Conservation (phyloP, 306 rosid genomes). For the Hippophae tibetana region DNA sequence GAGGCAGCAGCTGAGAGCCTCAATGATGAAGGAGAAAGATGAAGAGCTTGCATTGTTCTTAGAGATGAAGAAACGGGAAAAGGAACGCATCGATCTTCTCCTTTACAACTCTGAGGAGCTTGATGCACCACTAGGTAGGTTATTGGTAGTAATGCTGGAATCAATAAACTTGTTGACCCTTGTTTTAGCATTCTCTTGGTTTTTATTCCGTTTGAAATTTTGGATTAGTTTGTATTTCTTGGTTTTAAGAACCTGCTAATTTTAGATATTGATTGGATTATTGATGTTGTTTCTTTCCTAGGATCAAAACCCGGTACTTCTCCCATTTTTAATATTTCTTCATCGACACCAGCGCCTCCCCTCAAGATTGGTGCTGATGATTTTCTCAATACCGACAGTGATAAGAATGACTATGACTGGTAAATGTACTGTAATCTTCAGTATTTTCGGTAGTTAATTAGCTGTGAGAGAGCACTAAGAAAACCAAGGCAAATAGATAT, state of each 20-base stretch:
- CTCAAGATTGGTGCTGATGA: conserved; percentile 63
- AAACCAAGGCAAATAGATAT: neutral
- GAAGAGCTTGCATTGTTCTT: conserved; percentile 80
- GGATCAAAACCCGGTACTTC: conserved; percentile 49
- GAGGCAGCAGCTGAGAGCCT: conserved; percentile 49
- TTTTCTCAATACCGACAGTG: conserved; percentile 67
- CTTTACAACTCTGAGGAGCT: conserved; percentile 57
- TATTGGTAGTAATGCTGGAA: neutral
- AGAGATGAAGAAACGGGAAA: conserved; percentile 89
- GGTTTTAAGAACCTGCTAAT: neutral
- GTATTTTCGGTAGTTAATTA: neutral
- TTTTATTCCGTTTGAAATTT: neutral
- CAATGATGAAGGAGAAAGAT: conserved; percentile 60
- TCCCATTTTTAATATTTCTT: conserved; percentile 49
- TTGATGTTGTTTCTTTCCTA: conserved; percentile 15
- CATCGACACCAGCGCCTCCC: conserved; percentile 46
- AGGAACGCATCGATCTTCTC: conserved; percentile 74
- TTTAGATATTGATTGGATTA: neutral
- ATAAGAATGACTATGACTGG: conserved; percentile 91
- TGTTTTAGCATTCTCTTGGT: neutral
- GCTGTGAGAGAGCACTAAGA: neutral
- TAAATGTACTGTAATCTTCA: conserved; percentile 24
- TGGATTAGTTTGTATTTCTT: neutral
- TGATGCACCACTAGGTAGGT: conserved; percentile 64
- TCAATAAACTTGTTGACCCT: neutral